phyloP scores from a whole-genome alignment of 768 basidiomycete genomes.

The Tricholoma matsutake region DNA sequence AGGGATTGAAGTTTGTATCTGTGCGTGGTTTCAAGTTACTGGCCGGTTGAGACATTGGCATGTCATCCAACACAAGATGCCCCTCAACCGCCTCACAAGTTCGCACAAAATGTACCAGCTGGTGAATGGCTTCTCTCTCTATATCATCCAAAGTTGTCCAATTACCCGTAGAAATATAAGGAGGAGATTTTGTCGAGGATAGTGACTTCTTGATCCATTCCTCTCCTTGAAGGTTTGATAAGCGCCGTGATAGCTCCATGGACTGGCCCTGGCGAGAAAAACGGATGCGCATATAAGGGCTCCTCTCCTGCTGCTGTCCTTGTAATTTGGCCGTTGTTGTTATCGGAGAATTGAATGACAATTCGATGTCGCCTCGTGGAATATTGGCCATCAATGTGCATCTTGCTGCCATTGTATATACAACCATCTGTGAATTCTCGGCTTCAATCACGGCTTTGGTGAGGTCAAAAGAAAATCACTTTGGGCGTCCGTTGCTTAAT shows the following conservation, averaged over 20 bases:
- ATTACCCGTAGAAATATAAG: slow-evolving; percentile 20
- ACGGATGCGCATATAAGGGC: slow-evolving; percentile 35
- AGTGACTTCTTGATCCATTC: slow-evolving; percentile 40
- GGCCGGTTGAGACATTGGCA: background rate
- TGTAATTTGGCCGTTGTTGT: slow-evolving; percentile 1
- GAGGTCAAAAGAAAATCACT: slow-evolving; percentile 26
- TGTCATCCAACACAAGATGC: slow-evolving; percentile 2
- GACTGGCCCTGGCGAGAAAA: slow-evolving; percentile 30
- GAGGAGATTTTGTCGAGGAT: slow-evolving; percentile 16
- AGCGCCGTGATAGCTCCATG: slow-evolving; percentile 35
- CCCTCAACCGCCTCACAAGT: slow-evolving; percentile 21
- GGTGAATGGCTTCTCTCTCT: slow-evolving; percentile 25
- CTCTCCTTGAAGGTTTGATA: slow-evolving; percentile 26
- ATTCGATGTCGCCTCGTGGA: slow-evolving; percentile 46
- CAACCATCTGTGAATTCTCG: slow-evolving; percentile 35
- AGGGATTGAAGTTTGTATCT: background rate
- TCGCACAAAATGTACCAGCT: slow-evolving; percentile 24
- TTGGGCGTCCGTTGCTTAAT: slow-evolving; percentile 53
- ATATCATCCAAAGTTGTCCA: slow-evolving; percentile 21
- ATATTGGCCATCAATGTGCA: slow-evolving; percentile 52
- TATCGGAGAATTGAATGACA: slow-evolving; percentile 26
- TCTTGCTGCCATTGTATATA: slow-evolving; percentile 36
- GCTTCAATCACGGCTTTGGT: background rate
- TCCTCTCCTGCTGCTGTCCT: background rate
- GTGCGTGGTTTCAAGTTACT: background rate